These are phyloP conservation scores for Umbilicaria muhlenbergii DNA, from an alignment of 495 filamentous ascomycete genomes.

Conservation along the genomic window DNA sequence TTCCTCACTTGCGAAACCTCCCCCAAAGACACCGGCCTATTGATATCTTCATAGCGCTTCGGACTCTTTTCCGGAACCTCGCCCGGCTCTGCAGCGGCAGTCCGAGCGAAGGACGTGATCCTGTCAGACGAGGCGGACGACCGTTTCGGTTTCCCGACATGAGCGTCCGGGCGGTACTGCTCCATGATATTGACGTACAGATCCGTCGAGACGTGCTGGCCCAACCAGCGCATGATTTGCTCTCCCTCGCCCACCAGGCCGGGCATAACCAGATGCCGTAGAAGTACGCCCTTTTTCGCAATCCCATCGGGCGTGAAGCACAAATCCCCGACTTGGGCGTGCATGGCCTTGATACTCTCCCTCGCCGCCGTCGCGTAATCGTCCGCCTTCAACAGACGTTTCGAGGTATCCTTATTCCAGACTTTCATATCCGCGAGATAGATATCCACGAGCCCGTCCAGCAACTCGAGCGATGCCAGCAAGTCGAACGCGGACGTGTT, in stretches of 20 bases:
- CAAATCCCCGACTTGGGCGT: constrained; percentile 59
- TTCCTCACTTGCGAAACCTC: constrained; percentile 44
- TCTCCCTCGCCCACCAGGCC: constrained; percentile 50
- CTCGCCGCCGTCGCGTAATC: constrained; percentile 49
- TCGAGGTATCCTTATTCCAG: constrained; percentile 46
- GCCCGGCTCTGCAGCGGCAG: constrained; percentile 6
- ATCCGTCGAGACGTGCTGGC: constrained; percentile 47
- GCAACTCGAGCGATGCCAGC: constrained; percentile 43
- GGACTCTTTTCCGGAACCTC: constrained; percentile 25
- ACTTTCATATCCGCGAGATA: constrained; percentile 72
- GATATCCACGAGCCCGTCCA: constrained; percentile 64
- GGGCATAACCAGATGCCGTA: constrained; percentile 69
- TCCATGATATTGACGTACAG: constrained; percentile 63
- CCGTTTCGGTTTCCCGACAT: constrained; percentile 52
- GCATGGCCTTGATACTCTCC: constrained; percentile 61
- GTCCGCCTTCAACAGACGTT: constrained; percentile 55
- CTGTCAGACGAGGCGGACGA: constrained; percentile 3
- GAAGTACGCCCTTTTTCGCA: constrained; percentile 53
- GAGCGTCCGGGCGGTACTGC: constrained; percentile 60
- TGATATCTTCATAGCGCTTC: constrained; percentile 56
- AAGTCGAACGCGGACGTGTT: constrained; percentile 67
- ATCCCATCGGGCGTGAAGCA: constrained; percentile 63
- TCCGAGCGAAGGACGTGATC: constrained; percentile 8
- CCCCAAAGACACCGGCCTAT: constrained; percentile 45
- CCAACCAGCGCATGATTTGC: constrained; percentile 56